These are phyloP conservation scores for Salvia rosmarinus DNA, from an alignment of 257 asterid genomes.

Conservation along the genomic window DNA sequence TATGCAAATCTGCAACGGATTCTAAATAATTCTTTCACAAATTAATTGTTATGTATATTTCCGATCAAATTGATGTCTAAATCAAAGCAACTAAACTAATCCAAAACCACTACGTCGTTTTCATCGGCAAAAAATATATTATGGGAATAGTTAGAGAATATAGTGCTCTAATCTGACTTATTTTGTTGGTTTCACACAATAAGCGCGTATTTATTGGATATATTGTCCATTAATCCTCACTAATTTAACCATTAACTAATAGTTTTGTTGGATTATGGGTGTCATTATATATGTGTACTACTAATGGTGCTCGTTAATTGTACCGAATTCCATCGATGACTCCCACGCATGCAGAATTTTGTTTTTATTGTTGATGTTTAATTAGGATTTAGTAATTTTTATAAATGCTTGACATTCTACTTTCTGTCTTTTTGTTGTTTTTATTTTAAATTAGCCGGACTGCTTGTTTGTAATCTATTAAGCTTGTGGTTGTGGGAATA, in stretches of 20 bases:
- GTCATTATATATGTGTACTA: constrained; percentile 43
- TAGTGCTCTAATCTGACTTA: constrained; percentile 31
- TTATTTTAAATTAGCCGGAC: constrained; percentile 41
- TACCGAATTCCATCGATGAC: constrained; percentile 65
- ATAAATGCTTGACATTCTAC: constrained; percentile 43
- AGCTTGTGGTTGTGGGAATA: background rate
- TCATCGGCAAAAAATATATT: constrained; percentile 7
- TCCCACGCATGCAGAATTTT: constrained; percentile 51
- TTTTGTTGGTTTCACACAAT: constrained; percentile 43
- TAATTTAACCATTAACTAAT: background rate
- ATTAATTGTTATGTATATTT: constrained; percentile 4
- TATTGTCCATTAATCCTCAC: constrained; percentile 15
- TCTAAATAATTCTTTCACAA: constrained; percentile 33
- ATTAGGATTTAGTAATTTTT: constrained; percentile 29
- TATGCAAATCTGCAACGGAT: constrained; percentile 40
- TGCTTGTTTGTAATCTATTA: constrained; percentile 33
- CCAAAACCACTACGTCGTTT: constrained; percentile 14
- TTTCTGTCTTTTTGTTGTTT: constrained; percentile 56
- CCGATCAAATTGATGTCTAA: constrained; percentile 33
- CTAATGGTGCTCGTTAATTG: constrained; percentile 43
- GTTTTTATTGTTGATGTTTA: constrained; percentile 39
- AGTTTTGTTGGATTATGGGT: constrained; percentile 39
- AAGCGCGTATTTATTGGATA: background rate
- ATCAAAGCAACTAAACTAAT: constrained; percentile 36
- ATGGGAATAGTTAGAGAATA: constrained; percentile 28